phyloP scores from a whole-genome alignment of 2,329 filamentous ascomycete species.

The Diaporthe vexans region DNA sequence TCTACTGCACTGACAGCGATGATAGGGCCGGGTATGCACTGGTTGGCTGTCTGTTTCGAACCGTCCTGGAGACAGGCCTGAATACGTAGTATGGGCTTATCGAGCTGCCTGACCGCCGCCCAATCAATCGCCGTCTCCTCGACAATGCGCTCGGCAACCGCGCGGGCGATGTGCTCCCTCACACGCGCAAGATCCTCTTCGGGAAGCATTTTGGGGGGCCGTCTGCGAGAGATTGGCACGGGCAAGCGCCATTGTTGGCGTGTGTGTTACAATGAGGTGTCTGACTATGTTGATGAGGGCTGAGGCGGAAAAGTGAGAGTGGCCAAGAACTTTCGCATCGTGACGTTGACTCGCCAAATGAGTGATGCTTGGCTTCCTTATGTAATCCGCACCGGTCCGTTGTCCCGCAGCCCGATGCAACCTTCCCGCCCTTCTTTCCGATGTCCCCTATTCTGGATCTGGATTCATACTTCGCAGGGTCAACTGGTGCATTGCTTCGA shows the following conservation, averaged over 20 bases:
- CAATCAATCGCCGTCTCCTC: slow-evolving; percentile 25
- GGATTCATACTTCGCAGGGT: no score
- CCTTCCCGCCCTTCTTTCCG: not conserved
- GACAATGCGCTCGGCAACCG: slow-evolving; percentile 7
- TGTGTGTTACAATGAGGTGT: not conserved
- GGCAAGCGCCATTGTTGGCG: slow-evolving; percentile 1
- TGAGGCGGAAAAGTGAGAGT: slow-evolving; percentile 6
- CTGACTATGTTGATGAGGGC: not conserved
- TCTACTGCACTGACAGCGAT: not conserved
- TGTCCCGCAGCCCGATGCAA: not conserved
- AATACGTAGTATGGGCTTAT: slow-evolving; percentile 19
- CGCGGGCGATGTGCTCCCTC: slow-evolving; percentile 27
- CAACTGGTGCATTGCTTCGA: no score
- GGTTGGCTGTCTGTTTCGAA: slow-evolving; percentile 24
- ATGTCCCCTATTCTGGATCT: not conserved
- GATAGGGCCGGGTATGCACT: slow-evolving; percentile 24
- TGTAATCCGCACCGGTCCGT: slow-evolving; percentile 10
- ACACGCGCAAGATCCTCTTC: slow-evolving; percentile 21
- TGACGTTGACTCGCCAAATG: slow-evolving; percentile 10
- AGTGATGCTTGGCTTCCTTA: slow-evolving; percentile 20
- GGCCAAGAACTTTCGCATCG: slow-evolving; percentile 5
- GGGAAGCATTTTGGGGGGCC: slow-evolving; percentile 5
- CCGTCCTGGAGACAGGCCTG: slow-evolving; percentile 33
- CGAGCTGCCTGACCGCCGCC: slow-evolving; percentile 6
- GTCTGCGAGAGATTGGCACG: not conserved